phyloP scores from a whole-genome alignment of 1,284 basidiomycete species.

The Trametes sp. region DNA sequence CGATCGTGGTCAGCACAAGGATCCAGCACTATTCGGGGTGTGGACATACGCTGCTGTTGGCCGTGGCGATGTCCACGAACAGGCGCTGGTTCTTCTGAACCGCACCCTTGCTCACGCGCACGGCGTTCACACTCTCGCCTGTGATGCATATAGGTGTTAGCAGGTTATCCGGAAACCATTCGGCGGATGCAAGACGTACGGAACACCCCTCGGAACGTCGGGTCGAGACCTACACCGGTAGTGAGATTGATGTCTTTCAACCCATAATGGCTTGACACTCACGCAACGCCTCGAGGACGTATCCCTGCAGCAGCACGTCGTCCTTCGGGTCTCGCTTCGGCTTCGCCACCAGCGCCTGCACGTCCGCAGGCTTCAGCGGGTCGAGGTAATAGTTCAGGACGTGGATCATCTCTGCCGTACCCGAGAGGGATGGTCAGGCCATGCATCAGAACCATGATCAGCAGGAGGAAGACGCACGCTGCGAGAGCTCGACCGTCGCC shows the following conservation, averaged over 20 bases:
- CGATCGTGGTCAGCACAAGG: neutral
- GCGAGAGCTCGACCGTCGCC: slow-evolving; percentile 70
- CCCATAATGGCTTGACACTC: slow-evolving; percentile 35
- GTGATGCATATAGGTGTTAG: neutral
- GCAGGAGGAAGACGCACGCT: slow-evolving; percentile 52
- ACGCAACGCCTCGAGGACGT: slow-evolving; percentile 75
- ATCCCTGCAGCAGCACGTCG: slow-evolving; percentile 52
- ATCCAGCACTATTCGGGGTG: neutral
- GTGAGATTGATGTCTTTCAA: neutral
- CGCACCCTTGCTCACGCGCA: slow-evolving; percentile 49
- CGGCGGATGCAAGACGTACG: slow-evolving; percentile 47
- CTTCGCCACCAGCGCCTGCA: slow-evolving; percentile 39
- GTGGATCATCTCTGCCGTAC: slow-evolving; percentile 55
- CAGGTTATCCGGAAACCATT: no score
- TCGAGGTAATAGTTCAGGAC: slow-evolving; percentile 69
- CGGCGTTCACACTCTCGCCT: slow-evolving; percentile 57
- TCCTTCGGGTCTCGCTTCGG: slow-evolving; percentile 46
- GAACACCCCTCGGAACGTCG: slow-evolving; percentile 55
- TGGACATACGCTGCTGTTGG: slow-evolving; percentile 58
- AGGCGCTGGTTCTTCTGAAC: slow-evolving; percentile 58
- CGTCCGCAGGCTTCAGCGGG: slow-evolving; percentile 50
- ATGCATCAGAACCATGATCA: neutral
- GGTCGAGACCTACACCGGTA: slow-evolving; percentile 52
- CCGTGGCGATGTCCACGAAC: slow-evolving; percentile 66
- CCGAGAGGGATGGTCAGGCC: no score